Evolutionary conservation across 2,329 filamentous ascomycete species (phyloP).

Genomic region (Fusarium liriodendri): DNA sequence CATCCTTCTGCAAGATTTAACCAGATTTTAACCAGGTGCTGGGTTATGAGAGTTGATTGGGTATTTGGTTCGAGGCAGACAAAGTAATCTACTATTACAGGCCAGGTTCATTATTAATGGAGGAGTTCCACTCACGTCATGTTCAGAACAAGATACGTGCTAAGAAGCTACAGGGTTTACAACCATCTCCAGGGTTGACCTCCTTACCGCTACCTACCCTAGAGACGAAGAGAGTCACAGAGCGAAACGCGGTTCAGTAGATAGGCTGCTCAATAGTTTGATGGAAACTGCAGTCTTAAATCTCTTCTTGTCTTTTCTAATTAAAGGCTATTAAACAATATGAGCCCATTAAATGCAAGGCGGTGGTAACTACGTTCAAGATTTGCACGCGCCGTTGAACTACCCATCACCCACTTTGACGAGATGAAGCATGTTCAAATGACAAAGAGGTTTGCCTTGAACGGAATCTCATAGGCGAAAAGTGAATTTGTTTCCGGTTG

Average conservation of each 20-base stretch:
- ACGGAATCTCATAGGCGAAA: no score
- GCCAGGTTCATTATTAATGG: neutral
- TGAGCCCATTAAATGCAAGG: neutral
- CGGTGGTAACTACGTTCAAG: neutral
- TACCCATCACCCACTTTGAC: neutral
- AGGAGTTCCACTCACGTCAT: neutral
- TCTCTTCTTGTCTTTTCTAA: neutral
- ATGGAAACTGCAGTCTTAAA: neutral
- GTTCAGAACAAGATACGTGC: neutral
- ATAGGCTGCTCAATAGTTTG: neutral
- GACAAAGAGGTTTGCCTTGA: neutral
- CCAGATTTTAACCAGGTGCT: neutral
- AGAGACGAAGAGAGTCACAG: neutral
- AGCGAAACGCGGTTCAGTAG: neutral
- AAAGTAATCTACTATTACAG: neutral
- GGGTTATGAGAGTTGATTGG: neutral
- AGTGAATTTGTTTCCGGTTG: no score
- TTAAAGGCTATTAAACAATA: neutral
- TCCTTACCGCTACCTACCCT: neutral
- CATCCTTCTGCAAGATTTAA: neutral
- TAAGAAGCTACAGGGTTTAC: neutral
- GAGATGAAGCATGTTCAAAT: neutral
- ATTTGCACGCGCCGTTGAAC: neutral
- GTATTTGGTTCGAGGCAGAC: neutral
- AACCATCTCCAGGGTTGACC: neutral